Base-by-base conservation (phyloP, 257 asterid species). In the Linaria vulgaris region DNA sequence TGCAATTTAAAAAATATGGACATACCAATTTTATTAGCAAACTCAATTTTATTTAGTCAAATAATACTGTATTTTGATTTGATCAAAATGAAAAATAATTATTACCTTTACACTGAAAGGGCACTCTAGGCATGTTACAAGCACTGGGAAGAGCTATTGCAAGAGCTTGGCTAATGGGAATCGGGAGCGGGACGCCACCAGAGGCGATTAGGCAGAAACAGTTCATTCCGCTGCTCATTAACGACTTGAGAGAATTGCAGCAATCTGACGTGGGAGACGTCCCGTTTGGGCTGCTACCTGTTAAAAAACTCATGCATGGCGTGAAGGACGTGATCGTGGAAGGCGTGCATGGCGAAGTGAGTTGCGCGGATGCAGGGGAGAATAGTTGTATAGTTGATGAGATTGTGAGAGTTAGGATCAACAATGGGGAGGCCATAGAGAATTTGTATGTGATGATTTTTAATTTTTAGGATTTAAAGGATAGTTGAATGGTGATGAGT, bases 81-180 rank as follows among this genome's bases (percentile, higher is more conserved):
- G 3, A 1, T 3, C 10, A 3, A 3, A 3, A 4, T 34, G 0
- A 15, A 17, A 50, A 6, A 16, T 43, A 43, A 13, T 38, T 3
- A 20, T 6, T 6, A 89, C 97, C 86, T 81, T 74, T 73, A 88
- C 95, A 90, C 53, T 81, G 94, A 59, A 87, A 58, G 38, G 95
- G 84, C 12, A 87, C 90, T 12, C 87, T 88, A 23, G 80, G 76
- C 77, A 61, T 72, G 49, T 80, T 90, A 72, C 97, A 90, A 17
- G 90, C 86, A 34, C 79, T 81, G 0, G 97, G 96, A n/a, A 87
- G 85, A 38, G 91, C 74, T 23, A 87, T 21, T 6, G 96, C 92
- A 0, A 80, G 76, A 21, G 83, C 79, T 22, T 66, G 88, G 49
- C 87, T 87, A 47, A 87, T 50, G 1, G 96, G 97, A 3, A 85